Base-by-base conservation (phyloP, 768 basidiomycete species). In the Leccinum subgranulosum region DNA sequence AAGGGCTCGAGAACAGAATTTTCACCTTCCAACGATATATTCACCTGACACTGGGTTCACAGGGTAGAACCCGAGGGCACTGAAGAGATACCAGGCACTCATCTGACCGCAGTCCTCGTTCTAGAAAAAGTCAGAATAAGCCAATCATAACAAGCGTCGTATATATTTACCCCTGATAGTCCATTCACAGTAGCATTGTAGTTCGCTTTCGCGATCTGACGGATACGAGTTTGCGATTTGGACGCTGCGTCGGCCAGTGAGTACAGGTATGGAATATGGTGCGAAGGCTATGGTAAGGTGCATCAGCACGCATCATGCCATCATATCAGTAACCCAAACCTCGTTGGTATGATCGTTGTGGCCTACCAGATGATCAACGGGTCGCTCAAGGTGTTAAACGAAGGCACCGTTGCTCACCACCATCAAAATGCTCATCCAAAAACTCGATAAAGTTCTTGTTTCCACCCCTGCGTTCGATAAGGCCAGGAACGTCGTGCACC, bases 21-120 rank as follows among this genome's bases (percentile, higher is more conserved):
- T 80, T 46, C 66, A 87, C 88, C 84, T 84, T 60, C 90, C 91
- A 48, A 94, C 76, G 55, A 91, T 76, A 59, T 92, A 93, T 64
- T 84, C 82, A 2, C 82, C 84, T 0, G 86, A 88, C 0, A 87
- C 87, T 0, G 91, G 91, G 66, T 92, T 87, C 41, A 92, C 89
- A 36, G 89, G 90, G 63, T 93, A 93, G 70, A 93, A 89, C 1
- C 91, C 90, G 71, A 94, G 78, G 0, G 89, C 84, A 51, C 84
- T 86, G 74, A 91, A 92, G 14, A 92, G 79, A 63, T 86, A 92
- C 91, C 91, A 93, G 0, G 90, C 88, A 64, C 87, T 90, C 91
- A 93, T 93, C 68, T 94, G 91, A 1, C 91, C 90, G 61, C 90
- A 92, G 66, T 94, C 91, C 68, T 94, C 91, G 63, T 93, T 94